A percentile compares a stretch with the other conserved stretches of the same genome.
Evolutionary conservation across 2,329 filamentous ascomycete genomes (phyloP).

Genomic region (Exophiala alcalophila): DNA sequence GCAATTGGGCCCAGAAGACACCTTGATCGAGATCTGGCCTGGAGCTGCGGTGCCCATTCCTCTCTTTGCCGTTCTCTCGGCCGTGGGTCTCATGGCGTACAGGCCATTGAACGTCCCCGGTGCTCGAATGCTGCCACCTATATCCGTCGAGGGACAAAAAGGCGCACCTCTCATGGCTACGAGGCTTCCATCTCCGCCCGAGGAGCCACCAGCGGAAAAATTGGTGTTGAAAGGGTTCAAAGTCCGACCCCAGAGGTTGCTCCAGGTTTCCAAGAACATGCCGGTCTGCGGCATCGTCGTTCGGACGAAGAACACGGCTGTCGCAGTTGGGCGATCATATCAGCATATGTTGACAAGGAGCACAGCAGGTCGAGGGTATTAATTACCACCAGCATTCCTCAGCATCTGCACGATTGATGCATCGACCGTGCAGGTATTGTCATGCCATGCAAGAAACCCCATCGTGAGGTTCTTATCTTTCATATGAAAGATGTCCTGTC

Average conservation of each 20-base stretch:
- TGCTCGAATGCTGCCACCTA: constrained; percentile 44
- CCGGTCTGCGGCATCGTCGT: constrained; percentile 35
- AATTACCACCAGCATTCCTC: constrained; percentile 32
- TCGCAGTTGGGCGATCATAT: no score
- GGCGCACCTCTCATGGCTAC: constrained; percentile 50
- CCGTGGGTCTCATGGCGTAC: constrained; percentile 42
- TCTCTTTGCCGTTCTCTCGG: constrained; percentile 38
- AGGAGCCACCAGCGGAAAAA: constrained; percentile 54
- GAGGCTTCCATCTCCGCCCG: constrained; percentile 57
- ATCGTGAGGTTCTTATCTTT: constrained; percentile 30
- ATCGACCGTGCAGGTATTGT: constrained; percentile 29
- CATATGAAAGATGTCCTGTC: constrained; percentile 40
- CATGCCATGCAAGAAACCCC: constrained; percentile 33
- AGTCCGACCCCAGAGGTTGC: constrained; percentile 40
- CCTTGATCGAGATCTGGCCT: constrained; percentile 39
- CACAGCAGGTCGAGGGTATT: not conserved
- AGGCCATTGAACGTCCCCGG: constrained; percentile 43
- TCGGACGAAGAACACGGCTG: constrained; percentile 33
- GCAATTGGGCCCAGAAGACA: constrained; percentile 54
- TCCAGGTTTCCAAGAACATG: constrained; percentile 36
- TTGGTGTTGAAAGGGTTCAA: constrained; percentile 54
- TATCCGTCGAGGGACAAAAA: constrained; percentile 45
- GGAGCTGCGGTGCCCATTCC: constrained; percentile 17
- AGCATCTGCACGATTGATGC: constrained; percentile 33
- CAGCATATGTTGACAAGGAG: no score